Percentiles rank a stretch among this genome's conserved stretches.
phyloP scores from a whole-genome alignment of 208 protist genomes.

The Leishmania major region DNA sequence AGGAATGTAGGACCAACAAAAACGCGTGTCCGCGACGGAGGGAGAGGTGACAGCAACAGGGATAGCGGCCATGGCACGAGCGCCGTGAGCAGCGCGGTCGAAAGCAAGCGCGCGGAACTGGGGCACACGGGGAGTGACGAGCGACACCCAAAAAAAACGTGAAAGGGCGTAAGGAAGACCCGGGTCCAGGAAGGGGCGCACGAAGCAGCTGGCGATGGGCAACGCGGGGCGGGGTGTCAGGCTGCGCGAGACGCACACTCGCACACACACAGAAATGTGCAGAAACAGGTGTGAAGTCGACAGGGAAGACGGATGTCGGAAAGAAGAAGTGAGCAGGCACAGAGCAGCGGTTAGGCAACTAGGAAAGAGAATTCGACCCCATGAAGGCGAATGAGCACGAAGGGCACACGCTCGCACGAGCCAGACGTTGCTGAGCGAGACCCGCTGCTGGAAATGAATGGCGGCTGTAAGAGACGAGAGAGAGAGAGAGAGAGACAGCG shows the following conservation, averaged over 20 bases:
- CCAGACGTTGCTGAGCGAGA: not conserved
- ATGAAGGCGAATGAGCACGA: not conserved
- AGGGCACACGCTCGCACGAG: not conserved
- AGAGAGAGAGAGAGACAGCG: not conserved
- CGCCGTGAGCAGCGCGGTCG: not conserved
- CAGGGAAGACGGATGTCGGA: not conserved
- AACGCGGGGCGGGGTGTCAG: not conserved
- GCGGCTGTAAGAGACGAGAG: not conserved
- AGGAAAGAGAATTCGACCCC: not conserved
- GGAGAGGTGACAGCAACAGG: not conserved
- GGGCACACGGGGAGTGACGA: not conserved
- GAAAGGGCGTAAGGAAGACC: too few relatives aligned
- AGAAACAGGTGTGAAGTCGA: not conserved
- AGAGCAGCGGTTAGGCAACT: not conserved
- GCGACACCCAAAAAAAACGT: too few relatives aligned
- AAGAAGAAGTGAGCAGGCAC: not conserved
- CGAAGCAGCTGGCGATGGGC: not conserved
- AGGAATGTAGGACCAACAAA: too few relatives aligned
- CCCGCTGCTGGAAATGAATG: not conserved
- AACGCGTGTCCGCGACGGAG: too few relatives aligned
- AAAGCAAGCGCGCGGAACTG: not conserved
- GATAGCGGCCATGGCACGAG: not conserved
- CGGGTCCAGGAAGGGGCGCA: not conserved
- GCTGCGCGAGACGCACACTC: not conserved
- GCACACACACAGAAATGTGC: not conserved